Conservation (phyloP, 1,284 basidiomycete species). For the Pholiota adiposa region DNA sequence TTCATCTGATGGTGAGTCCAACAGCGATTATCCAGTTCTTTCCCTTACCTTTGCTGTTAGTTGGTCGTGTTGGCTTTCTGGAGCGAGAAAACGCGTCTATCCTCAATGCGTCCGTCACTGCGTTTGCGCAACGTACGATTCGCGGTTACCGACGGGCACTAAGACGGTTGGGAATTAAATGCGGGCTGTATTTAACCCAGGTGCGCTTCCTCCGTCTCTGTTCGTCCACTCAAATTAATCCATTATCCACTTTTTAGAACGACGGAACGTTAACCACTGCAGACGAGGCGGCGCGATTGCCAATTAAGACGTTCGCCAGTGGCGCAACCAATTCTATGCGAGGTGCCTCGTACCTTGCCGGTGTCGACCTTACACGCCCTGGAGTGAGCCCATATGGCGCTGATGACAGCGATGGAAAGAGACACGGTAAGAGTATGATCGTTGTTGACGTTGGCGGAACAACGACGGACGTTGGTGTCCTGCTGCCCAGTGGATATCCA, state of each 20-base stretch:
- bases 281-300: slow-evolving; percentile 49
- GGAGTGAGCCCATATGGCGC: slow-evolving; percentile 1
- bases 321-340: slow-evolving; percentile 68
- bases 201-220: slow-evolving; percentile 2
- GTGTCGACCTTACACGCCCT: slow-evolving; percentile 33
- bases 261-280: slow-evolving; percentile 58
- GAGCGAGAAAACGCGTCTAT: slow-evolving; percentile 65
- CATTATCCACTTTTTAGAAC: slow-evolving; percentile 33
- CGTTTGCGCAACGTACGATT: slow-evolving; percentile 55
- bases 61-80: slow-evolving; percentile 53
- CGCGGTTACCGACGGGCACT: slow-evolving; percentile 52
- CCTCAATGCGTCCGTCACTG: slow-evolving; percentile 58
- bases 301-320: slow-evolving; percentile 60
- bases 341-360: slow-evolving; percentile 57
- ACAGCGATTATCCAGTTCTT: not conserved
- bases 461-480: slow-evolving; percentile 55
- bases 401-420: slow-evolving; percentile 4
- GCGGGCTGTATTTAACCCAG: slow-evolving; percentile 58
- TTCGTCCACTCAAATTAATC: not conserved
- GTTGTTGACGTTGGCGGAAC: slow-evolving; percentile 52
- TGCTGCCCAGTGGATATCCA: slow-evolving; percentile 55
- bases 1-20: slow-evolving; percentile 48
- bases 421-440: slow-evolving; percentile 44
- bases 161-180: slow-evolving; percentile 46
- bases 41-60: slow-evolving; percentile 25